A percentile compares a stretch with the other conserved stretches of the same genome.
These are phyloP conservation scores for Phialemoniopsis sp. DNA, from an alignment of 2,329 filamentous ascomycete species.

Conservation along the genomic window DNA sequence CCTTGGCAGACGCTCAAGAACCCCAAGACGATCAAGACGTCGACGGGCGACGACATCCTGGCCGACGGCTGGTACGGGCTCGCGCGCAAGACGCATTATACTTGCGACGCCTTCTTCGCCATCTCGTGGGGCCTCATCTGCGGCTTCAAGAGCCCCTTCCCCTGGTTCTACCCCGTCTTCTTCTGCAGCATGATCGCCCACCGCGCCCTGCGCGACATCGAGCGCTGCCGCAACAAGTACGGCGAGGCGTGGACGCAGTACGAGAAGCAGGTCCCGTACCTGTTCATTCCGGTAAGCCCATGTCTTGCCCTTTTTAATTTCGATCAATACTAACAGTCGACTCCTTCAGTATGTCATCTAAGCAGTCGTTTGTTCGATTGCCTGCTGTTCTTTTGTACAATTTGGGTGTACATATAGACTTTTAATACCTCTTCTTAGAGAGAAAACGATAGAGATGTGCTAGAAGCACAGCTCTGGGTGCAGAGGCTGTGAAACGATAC, in stretches of 20 bases:
- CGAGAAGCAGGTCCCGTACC: slow-evolving; percentile 16
- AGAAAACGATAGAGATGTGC: no score
- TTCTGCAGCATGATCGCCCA: slow-evolving; percentile 80
- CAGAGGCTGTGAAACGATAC: no score
- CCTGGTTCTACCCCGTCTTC: slow-evolving; percentile 88
- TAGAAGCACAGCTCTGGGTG: no score
- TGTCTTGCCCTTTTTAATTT: slow-evolving; percentile 4
- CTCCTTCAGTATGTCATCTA: slow-evolving; percentile 35
- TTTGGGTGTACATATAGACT: not conserved
- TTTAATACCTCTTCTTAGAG: no score
- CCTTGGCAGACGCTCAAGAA: slow-evolving; percentile 74
- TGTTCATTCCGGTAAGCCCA: slow-evolving; percentile 42
- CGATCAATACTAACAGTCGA: no score
- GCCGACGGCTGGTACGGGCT: slow-evolving; percentile 75
- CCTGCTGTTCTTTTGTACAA: not conserved
- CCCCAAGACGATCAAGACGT: slow-evolving; percentile 65
- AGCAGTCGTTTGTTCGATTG: slow-evolving; percentile 3
- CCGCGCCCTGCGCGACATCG: slow-evolving; percentile 71
- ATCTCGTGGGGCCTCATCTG: slow-evolving; percentile 77
- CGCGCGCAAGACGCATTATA: slow-evolving; percentile 76
- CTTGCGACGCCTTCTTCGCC: slow-evolving; percentile 75
- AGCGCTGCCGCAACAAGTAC: slow-evolving; percentile 75
- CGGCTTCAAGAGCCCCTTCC: slow-evolving; percentile 75
- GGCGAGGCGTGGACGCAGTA: slow-evolving; percentile 28
- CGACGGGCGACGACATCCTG: slow-evolving; percentile 65